These are phyloP conservation scores for Petunia hybrid DNA, from an alignment of 305 asterid genomes.

Conservation along the genomic window DNA sequence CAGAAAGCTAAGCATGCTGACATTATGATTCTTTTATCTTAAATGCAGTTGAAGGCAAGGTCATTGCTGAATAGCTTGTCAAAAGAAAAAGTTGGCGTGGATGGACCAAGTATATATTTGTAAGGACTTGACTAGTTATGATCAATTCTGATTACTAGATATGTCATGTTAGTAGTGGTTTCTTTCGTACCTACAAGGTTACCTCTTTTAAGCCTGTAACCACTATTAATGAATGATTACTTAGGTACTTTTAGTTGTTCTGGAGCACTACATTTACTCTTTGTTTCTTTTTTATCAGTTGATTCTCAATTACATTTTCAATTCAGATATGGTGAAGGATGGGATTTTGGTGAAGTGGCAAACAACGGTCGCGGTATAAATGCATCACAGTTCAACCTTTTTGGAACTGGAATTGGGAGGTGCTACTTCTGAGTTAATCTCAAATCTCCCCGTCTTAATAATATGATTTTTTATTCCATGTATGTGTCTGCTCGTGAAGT, in stretches of 20 bases:
- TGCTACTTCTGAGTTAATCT: conserved; percentile 40
- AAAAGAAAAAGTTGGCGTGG: conserved; percentile 72
- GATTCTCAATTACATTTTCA: conserved; percentile 19
- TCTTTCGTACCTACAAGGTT: not conserved
- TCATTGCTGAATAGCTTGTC: conserved; percentile 63
- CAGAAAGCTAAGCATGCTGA: not conserved
- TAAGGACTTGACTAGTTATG: conserved; percentile 42
- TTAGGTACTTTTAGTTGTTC: conserved; percentile 23
- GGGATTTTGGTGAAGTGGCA: conserved; percentile 98
- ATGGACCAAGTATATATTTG: conserved; percentile 85
- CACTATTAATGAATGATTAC: not conserved
- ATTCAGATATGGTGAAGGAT: conserved; percentile 97
- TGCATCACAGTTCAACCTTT: conserved; percentile 87
- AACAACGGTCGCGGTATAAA: conserved; percentile 89
- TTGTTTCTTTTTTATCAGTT: conserved; percentile 27
- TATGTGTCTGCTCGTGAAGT: conserved; percentile 11
- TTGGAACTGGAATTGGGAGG: conserved; percentile 98
- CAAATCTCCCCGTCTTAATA: not conserved
- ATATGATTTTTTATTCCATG: conserved; percentile 21
- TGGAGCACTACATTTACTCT: conserved; percentile 8
- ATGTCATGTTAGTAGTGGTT: not conserved
- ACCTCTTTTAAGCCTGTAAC: not conserved
- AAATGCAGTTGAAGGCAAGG: conserved; percentile 82
- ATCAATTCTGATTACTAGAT: conserved; percentile 23
- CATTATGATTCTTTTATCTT: conserved; percentile 25